Base-by-base conservation (phyloP, 2,329 filamentous ascomycete genomes). In the Didymosphaeria variabile region DNA sequence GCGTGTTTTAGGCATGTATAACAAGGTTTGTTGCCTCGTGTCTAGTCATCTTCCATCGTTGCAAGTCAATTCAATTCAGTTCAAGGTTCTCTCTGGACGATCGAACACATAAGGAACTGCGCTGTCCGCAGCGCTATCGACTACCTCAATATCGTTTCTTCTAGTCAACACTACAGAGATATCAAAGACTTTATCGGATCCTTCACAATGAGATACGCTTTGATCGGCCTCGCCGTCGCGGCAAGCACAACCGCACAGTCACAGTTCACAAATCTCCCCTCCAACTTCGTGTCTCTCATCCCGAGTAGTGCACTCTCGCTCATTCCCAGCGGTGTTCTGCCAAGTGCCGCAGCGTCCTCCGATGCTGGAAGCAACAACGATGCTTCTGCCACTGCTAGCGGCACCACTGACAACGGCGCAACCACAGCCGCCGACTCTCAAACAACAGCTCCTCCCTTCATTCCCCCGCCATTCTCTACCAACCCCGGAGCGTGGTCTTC, bases 401-500 rank as follows among this genome's bases (percentile, higher is more conserved):
- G 36, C 36, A n/a, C n/a, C n/a, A n/a, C n/a, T n/a, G 13, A 38
- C 34, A 15, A 46, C 32, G n/a, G 36, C n/a, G 36, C 8, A 38
- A n/a, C 38, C 38, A 49, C 26, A 34, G 32, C 56, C 13, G 32
- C 32, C 36, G 51, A 34, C n/a, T 56, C 53, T 31, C 36, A 31
- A 45, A 23, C 36, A 17, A 59, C 49, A 12, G 32, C 31, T 17
- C 40, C 46, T 36, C 59, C 49, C 26, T 45, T 57, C 40, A 56
- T 57, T 38, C 50, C 53, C 6, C 55, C 45, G 9, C 55, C 45
- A 26, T 57, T 38, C n/a, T 64, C 70, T 1, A 56, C 61, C 19
- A 65, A 72, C 45, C 59, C 66, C 2, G 65, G 57, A 0, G 62
- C 63, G 44, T 73, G 70, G 68, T 70, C 71, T 0, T 73, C 70